Conservation (phyloP, 768 basidiomycete genomes). For the Kwoniella sp. region DNA sequence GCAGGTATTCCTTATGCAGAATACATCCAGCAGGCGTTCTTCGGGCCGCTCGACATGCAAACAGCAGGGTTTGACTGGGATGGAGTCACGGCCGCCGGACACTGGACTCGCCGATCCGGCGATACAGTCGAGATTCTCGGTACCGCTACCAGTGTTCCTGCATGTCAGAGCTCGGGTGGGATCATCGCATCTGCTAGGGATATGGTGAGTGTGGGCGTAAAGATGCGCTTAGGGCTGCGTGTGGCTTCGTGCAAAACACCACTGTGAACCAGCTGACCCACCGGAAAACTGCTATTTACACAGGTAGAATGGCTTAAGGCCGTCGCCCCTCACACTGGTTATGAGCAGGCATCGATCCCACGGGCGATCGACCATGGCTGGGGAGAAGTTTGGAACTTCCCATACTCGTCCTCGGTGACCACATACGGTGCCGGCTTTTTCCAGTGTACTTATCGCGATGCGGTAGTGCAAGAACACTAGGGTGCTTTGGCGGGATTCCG, state of each 20-base stretch:
- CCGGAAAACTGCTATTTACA: too few relatives aligned
- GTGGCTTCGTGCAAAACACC: too few relatives aligned
- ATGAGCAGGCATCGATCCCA: background rate
- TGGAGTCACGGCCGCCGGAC: background rate
- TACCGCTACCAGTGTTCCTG: background rate
- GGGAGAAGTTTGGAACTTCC: constrained; percentile 2
- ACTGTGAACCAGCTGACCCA: too few relatives aligned
- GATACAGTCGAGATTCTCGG: background rate
- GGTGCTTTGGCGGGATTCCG: too few relatives aligned
- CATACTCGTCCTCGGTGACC: background rate
- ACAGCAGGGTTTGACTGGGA: background rate
- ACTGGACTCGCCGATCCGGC: background rate
- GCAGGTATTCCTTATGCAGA: background rate
- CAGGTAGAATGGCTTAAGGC: too few relatives aligned
- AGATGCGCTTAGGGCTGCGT: too few relatives aligned
- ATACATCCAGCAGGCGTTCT: background rate
- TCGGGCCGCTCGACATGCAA: constrained; percentile 1
- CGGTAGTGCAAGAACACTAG: too few relatives aligned
- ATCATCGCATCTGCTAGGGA: background rate
- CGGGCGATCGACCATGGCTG: constrained; percentile 1
- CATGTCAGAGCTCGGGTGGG: background rate
- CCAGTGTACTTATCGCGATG: background rate
- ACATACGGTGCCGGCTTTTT: constrained; percentile 3
- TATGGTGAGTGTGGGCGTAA: background rate
- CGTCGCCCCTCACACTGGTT: background rate